Base-by-base conservation (phyloP, 441 rosid species). In the Populus tomentosa region DNA sequence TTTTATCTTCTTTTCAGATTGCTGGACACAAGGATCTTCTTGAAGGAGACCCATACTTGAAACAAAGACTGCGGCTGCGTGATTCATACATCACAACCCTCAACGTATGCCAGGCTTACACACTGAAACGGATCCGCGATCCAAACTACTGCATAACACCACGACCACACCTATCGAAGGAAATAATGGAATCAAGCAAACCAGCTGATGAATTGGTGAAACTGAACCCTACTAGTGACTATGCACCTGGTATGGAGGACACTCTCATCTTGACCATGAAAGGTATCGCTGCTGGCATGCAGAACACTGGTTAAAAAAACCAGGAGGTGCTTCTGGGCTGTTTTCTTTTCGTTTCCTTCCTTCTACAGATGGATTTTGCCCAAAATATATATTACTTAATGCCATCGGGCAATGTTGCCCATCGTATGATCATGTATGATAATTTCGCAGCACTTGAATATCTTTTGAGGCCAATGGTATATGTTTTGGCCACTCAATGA, bases 231-330 rank as follows among this genome's bases (percentile, higher is more conserved):
- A 87, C 88, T 2, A 93, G 98, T 0, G 98, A 95, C 20, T 90
- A 95, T 30, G 96, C 93, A 1, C 98, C 97, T 20, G 94, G 98
- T 35, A 81, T 95, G 77, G 98, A 93, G 84, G 99, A 95, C 81
- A 93, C 99, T 79, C 92, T 95, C 70, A 93, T 95, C 83, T 86
- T 95, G 82, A 95, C 98, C 70, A 92, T 95, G 97, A 95, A 95
- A 84, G 99, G 99, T 76, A 85, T 93, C 78, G 98, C 98, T 16
- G 98, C 98, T 0, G 98, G 98, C 75, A 40, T 93, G 80, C 98
- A 93, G 83, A 95, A 95, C 89, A 95, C 99, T 1, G 99, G 99
- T 83, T 95, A 3, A 75, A 80, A 67, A 14, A 24, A 6, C 50
- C 21, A 56, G 40, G 32, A 50, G 59, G 32, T 4, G 46, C 0